Conservation (phyloP, 176 grass and related monocot genomes). For the Bromus sterilis region DNA sequence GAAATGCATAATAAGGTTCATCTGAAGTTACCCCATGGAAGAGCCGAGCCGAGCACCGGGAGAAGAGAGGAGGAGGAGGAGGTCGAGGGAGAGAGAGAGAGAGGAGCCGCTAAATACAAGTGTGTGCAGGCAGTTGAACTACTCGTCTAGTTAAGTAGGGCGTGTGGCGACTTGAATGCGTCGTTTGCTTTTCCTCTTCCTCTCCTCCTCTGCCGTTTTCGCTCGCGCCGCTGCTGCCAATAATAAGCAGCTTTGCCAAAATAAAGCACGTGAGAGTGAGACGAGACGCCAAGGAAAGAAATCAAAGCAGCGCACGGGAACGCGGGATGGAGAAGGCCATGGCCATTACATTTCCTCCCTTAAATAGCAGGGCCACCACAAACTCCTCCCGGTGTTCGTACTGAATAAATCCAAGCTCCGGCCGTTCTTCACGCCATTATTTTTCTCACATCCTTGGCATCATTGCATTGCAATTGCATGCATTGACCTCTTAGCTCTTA, state of each 20-base stretch:
- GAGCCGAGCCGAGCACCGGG: background rate
- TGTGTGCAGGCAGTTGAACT: background rate
- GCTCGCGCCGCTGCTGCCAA: background rate
- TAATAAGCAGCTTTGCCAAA: constrained; percentile 21
- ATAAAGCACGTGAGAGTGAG: background rate
- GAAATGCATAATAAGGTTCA: too few relatives aligned
- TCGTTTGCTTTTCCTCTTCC: constrained; percentile 12
- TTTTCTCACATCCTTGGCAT: background rate
- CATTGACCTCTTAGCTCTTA: constrained; percentile 41
- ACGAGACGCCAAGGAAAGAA: background rate
- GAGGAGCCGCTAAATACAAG: background rate
- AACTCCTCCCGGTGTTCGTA: background rate
- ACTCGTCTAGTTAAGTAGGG: background rate
- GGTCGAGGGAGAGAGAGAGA: too few relatives aligned
- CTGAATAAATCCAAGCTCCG: constrained; percentile 3
- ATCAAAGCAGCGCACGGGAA: constrained; percentile 11
- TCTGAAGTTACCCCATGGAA: background rate
- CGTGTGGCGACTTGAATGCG: constrained; percentile 1
- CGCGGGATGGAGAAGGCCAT: background rate
- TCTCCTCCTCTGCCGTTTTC: constrained; percentile 15
- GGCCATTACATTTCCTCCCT: background rate
- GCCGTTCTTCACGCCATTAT: constrained; percentile 7
- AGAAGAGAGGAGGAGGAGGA: too few relatives aligned
- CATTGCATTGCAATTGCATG: too few relatives aligned
- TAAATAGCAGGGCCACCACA: constrained; percentile 20